These are phyloP conservation scores for Rhinocladiella mackenziei DNA, from an alignment of 2,329 filamentous ascomycete species.

Conservation along the genomic window DNA sequence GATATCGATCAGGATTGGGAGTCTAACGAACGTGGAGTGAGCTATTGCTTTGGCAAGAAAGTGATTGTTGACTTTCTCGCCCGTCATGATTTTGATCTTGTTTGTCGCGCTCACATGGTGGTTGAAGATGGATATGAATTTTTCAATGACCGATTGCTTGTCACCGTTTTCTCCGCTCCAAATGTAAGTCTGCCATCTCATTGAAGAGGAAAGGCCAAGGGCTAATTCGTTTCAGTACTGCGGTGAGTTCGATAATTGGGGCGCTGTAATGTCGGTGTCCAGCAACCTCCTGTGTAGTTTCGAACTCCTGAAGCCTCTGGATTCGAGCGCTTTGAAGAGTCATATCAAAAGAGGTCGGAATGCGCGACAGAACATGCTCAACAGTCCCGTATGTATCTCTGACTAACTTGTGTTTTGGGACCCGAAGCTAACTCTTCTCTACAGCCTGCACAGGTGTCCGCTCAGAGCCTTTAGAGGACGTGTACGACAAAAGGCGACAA, in stretches of 20 bases:
- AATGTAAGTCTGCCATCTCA: conserved; percentile 64
- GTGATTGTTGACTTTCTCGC: conserved; percentile 95
- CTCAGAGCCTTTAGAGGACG: conserved; percentile 41
- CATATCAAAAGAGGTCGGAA: conserved; percentile 98
- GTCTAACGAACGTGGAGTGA: conserved; percentile 92
- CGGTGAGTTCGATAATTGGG: conserved; percentile 98
- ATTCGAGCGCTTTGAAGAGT: conserved; percentile 92
- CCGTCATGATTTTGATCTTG: conserved; percentile 92
- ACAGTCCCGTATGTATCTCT: conserved; percentile 74
- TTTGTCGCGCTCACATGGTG: conserved; percentile 98
- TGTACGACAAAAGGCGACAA: background rate
- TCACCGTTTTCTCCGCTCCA: conserved; percentile 95
- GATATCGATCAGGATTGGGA: conserved; percentile 99
- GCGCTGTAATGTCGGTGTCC: conserved; percentile 97
- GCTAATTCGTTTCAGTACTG: conserved; percentile 64
- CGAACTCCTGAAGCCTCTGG: conserved; percentile 90
- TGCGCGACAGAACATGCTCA: conserved; percentile 90
- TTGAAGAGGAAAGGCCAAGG: background rate
- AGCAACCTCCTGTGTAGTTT: conserved; percentile 92
- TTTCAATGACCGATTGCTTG: conserved; percentile 89
- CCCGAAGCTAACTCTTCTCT: conserved; percentile 8
- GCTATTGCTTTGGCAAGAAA: conserved; percentile 97
- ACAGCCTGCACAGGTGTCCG: conserved; percentile 43
- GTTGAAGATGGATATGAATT: conserved; percentile 99
- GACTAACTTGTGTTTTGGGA: background rate